A percentile compares a stretch with the other conserved stretches of the same genome.
These are phyloP conservation scores for Leptomonas seymouri DNA, from an alignment of 208 protist genomes.

Conservation along the genomic window DNA sequence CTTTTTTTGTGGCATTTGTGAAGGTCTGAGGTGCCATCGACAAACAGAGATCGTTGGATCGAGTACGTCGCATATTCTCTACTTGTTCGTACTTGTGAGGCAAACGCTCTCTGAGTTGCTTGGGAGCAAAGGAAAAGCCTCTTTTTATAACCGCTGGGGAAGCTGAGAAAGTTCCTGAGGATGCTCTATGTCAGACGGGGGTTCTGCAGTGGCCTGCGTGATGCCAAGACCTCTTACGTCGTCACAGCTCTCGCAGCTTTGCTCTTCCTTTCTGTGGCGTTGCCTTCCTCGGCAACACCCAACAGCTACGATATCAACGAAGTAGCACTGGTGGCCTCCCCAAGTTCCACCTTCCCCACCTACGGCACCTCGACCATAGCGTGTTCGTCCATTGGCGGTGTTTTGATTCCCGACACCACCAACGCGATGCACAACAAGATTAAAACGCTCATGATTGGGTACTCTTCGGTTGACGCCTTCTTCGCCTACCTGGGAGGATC, in stretches of 20 bases:
- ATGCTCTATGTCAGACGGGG: too few species aligned
- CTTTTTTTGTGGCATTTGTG: too few species aligned
- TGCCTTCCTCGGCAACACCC: background rate
- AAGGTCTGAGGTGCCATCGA: too few species aligned
- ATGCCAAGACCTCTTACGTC: background rate
- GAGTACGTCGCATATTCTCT: too few species aligned
- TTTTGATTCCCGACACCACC: slow-evolving; percentile 14
- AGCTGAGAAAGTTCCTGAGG: too few species aligned
- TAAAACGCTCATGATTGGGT: slow-evolving; percentile 2
- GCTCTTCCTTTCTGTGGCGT: background rate
- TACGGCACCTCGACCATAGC: background rate
- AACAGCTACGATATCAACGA: slow-evolving; percentile 6
- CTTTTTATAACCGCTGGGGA: too few species aligned
- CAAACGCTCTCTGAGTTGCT: too few species aligned
- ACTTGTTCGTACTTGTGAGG: too few species aligned
- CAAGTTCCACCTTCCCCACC: background rate
- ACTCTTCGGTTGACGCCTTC: slow-evolving; percentile 1
- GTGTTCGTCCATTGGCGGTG: background rate
- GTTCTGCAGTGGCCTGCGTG: background rate
- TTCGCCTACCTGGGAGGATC: slow-evolving; percentile 32
- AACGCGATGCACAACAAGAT: slow-evolving; percentile 12
- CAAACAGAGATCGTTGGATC: too few species aligned
- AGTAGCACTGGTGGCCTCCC: background rate
- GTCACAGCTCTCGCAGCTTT: background rate
- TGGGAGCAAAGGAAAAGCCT: too few species aligned